A percentile compares a stretch with the other conserved stretches of the same genome.
These are phyloP conservation scores for Daldinia sp. DNA, from an alignment of 2,329 filamentous ascomycete genomes.

Conservation along the genomic window DNA sequence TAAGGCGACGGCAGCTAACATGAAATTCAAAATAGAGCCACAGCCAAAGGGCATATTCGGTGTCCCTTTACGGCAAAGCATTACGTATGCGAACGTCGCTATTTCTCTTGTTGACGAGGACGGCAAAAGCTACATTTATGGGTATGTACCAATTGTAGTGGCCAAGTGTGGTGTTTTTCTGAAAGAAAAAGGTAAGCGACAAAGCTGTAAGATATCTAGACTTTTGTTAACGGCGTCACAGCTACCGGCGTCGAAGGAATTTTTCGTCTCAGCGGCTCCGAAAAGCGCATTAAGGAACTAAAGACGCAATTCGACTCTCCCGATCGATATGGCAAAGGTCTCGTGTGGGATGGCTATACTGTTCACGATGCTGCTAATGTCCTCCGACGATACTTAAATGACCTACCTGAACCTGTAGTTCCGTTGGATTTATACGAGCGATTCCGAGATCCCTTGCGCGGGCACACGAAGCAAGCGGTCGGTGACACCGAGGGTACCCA, in stretches of 20 bases:
- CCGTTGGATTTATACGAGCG: constrained; percentile 91
- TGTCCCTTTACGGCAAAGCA: constrained; percentile 90
- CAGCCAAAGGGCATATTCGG: constrained; percentile 85
- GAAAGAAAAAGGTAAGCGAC: constrained; percentile 88
- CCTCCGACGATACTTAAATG: constrained; percentile 91
- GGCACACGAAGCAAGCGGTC: constrained; percentile 75
- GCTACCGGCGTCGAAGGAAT: constrained; percentile 96
- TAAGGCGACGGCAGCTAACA: constrained; percentile 40
- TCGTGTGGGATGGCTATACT: constrained; percentile 97
- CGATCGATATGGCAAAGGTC: constrained; percentile 92
- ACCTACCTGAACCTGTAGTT: constrained; percentile 95
- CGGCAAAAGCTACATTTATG: constrained; percentile 96
- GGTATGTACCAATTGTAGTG: constrained; percentile 97
- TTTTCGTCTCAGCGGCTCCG: constrained; percentile 93
- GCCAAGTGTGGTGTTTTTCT: constrained; percentile 97
- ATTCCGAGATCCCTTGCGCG: constrained; percentile 84
- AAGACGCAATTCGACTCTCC: constrained; percentile 93
- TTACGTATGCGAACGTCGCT: constrained; percentile 96
- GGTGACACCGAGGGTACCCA: constrained; percentile 74
- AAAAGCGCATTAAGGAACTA: constrained; percentile 97
- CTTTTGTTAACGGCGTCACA: constrained; percentile 52
- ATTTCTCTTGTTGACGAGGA: constrained; percentile 94
- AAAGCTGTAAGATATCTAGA: constrained; percentile 5
- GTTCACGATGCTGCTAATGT: constrained; percentile 99
- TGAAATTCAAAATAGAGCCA: constrained; percentile 49